Percentiles rank a stretch among this genome's conserved stretches.
Evolutionary conservation across 2,329 filamentous ascomycete species (phyloP).

Genomic region (Exserohilum rostratum): DNA sequence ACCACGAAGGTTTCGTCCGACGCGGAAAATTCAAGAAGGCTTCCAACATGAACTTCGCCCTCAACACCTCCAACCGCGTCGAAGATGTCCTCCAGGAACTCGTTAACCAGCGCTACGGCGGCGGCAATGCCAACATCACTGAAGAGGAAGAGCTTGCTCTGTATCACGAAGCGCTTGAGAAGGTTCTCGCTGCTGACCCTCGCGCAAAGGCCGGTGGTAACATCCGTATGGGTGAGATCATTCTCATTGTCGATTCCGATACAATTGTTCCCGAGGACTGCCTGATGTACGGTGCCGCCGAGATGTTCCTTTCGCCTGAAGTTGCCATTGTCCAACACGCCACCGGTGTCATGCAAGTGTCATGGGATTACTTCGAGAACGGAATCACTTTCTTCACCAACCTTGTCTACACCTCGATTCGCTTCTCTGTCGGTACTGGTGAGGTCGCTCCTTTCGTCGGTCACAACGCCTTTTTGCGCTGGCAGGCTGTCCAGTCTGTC

Average conservation of each 20-base stretch:
- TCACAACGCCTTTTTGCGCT: conserved; percentile 75
- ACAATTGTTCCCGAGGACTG: conserved; percentile 66
- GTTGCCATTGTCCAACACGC: conserved; percentile 78
- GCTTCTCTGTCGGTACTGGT: conserved; percentile 70
- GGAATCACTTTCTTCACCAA: conserved; percentile 79
- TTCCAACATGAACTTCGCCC: conserved; percentile 74
- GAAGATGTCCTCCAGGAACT: conserved; percentile 66
- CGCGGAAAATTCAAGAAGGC: conserved; percentile 51
- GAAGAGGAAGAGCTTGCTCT: conserved; percentile 43
- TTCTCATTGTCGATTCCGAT: conserved; percentile 61
- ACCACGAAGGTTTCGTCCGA: conserved; percentile 34
- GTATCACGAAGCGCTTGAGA: conserved; percentile 54
- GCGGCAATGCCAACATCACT: conserved; percentile 31
- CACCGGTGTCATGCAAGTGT: conserved; percentile 72
- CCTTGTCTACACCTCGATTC: conserved; percentile 73
- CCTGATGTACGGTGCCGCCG: conserved; percentile 76
- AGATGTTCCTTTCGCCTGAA: conserved; percentile 79
- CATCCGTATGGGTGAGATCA: conserved; percentile 82
- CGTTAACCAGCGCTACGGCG: conserved; percentile 31
- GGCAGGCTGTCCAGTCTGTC: conserved; percentile 66
- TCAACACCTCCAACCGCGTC: conserved; percentile 65
- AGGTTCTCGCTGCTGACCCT: conserved; percentile 71
- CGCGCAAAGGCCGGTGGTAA: conserved; percentile 79
- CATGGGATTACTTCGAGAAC: conserved; percentile 73
- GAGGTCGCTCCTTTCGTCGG: conserved; percentile 76